Evolutionary conservation across 1,284 basidiomycete genomes (phyloP), one percentile per base, ranked within the genome.

Genomic region (Schizopora paradoxa): DNA sequence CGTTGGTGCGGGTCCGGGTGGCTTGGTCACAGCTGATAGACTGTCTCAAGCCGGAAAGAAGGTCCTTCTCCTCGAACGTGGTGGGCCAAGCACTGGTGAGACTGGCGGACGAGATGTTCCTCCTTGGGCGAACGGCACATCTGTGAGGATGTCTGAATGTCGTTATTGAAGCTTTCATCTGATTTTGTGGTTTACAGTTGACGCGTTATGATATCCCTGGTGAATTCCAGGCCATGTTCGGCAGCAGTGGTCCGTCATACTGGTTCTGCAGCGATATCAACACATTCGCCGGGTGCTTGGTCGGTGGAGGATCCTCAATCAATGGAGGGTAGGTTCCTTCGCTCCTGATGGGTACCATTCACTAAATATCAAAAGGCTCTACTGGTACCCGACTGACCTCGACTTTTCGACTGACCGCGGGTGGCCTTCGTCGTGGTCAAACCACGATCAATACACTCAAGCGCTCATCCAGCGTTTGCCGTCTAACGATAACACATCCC

Each of bases 171-270:
- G 41, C n/a, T n/a, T 39, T 21, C n/a, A n/a, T n/a, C n/a, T n/a
- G n/a, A n/a, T n/a, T n/a, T n/a, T n/a, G n/a, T n/a, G n/a, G n/a
- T n/a, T 40, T 35, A 16, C 45, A 79, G 76, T 61, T 77, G 43
- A 82, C 79, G 8, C 79, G 79, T 51, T 82, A 80, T 56, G 79
- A 82, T 53, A 66, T 80, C 42, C 78, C 79, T 14, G 79, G 79
- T 48, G 56, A 79, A 35, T 81, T 80, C 56, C 77, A 82, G 60
- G 70, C 73, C 13, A 73, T 81, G 73, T 82, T 82, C 62, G 67
- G 70, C 2, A 76, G 77, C 48, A 56, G 62, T 23, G 72, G 76
- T 52, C 64, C 69, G 2, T 80, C 69, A 59, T 82, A 75, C 70
- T 82, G 79, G 79, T 81, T 45, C 38, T 56, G 79, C 61, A 77